A percentile compares a stretch with the other conserved stretches of the same genome.
phyloP scores from a whole-genome alignment of 2,329 filamentous ascomycete genomes.

The Apiospora aurea region DNA sequence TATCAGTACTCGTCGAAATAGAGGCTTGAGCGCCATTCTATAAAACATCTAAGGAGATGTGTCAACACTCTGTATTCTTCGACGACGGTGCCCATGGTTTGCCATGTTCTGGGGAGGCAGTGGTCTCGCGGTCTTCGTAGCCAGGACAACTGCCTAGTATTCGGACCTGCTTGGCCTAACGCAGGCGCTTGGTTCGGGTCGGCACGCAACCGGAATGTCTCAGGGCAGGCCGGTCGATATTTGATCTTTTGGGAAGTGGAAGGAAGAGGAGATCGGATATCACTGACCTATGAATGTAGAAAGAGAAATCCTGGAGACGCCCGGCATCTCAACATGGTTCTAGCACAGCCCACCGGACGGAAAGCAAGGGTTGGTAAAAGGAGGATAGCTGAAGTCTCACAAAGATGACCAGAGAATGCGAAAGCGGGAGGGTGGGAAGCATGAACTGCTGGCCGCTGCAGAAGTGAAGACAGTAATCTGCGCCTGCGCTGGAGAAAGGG shows the following conservation, averaged over 20 bases:
- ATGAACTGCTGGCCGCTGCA: conserved; percentile 34
- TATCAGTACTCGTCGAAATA: conserved; percentile 37
- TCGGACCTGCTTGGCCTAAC: not conserved
- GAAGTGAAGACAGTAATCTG: conserved; percentile 32
- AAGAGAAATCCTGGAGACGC: conserved; percentile 38
- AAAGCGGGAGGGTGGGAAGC: conserved; percentile 31
- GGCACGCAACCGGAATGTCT: conserved; percentile 32
- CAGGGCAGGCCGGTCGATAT: conserved; percentile 31
- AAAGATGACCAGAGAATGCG: conserved; percentile 32
- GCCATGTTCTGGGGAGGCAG: conserved; percentile 18
- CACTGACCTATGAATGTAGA: conserved; percentile 44
- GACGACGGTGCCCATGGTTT: conserved; percentile 30
- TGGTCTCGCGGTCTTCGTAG: conserved; percentile 3
- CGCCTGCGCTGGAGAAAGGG: conserved; percentile 8
- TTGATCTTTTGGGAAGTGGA: not conserved
- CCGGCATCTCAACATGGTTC: conserved; percentile 44
- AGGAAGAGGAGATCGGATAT: conserved; percentile 24
- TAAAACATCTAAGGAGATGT: conserved; percentile 35
- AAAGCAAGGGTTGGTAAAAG: conserved; percentile 34
- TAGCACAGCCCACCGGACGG: conserved; percentile 37
- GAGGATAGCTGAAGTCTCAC: conserved; percentile 36
- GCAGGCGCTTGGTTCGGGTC: conserved; percentile 5
- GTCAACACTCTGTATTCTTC: conserved; percentile 36
- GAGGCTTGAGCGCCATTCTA: conserved; percentile 43
- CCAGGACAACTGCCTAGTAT: not conserved